These are phyloP conservation scores for Rhizopus sp. DNA, from an alignment of 371 early-diverging fungal species.

Conservation along the genomic window DNA sequence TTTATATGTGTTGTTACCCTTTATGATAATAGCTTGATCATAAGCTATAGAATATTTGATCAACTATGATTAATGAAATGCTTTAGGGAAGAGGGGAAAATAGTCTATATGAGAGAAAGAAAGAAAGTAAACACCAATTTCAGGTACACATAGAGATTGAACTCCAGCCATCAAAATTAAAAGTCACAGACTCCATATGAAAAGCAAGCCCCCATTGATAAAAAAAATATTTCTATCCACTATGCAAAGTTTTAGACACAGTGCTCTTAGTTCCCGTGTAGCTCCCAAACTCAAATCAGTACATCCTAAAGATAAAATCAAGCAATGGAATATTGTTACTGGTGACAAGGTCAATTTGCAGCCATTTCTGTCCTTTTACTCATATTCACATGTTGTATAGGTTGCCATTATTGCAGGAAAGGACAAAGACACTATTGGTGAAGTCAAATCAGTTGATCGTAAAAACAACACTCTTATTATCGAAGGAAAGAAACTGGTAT, in stretches of 20 bases:
- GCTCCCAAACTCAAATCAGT: slow-evolving; percentile 39
- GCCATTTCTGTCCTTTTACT: background rate
- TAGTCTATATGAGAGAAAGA: too few relatives aligned
- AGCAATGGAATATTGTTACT: slow-evolving; percentile 49
- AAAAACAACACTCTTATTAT: slow-evolving; percentile 46
- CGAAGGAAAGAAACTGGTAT: slow-evolving; percentile 52
- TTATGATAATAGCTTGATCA: too few relatives aligned
- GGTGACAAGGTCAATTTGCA: slow-evolving; percentile 44
- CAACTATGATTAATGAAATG: too few relatives aligned
- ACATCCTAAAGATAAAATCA: slow-evolving; percentile 43
- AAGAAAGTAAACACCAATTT: background rate
- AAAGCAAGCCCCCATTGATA: slow-evolving; percentile 7
- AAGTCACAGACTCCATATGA: background rate
- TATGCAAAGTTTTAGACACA: slow-evolving; percentile 36
- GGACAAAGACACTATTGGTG: slow-evolving; percentile 55
- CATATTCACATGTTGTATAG: slow-evolving; percentile 16
- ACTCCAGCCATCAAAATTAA: background rate
- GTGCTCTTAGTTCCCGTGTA: slow-evolving; percentile 41
- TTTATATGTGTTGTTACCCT: too few relatives aligned
- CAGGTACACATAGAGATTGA: background rate
- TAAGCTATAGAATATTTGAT: too few relatives aligned
- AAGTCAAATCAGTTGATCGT: slow-evolving; percentile 46
- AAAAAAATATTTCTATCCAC: slow-evolving; percentile 2
- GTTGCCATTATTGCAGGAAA: slow-evolving; percentile 56
- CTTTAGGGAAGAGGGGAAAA: too few relatives aligned